Conservation (phyloP, 169 alveolate genomes). For the Plasmodium fragile region DNA sequence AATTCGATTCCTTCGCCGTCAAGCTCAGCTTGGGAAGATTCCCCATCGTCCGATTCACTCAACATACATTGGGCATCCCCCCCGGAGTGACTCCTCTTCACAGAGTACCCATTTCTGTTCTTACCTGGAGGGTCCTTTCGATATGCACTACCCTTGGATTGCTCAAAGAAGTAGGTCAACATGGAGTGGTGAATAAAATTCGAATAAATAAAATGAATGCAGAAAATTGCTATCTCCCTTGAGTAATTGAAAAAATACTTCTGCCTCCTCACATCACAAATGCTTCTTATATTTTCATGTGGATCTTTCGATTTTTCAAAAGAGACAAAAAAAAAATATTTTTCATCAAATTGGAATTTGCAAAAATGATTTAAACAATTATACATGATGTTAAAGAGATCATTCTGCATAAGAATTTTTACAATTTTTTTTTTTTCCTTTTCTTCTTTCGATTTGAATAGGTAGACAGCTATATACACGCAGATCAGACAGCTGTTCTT, state of each 20-base stretch:
- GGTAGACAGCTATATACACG: conserved; percentile 47
- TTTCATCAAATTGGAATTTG: conserved; percentile 15
- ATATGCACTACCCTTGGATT: background rate
- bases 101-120: background rate
- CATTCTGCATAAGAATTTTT: background rate
- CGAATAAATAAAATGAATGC: conserved; percentile 42
- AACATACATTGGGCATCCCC: background rate
- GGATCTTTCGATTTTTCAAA: background rate
- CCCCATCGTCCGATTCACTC: background rate
- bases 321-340: conserved; percentile 9
- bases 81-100: background rate
- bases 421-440: conserved; percentile 14
- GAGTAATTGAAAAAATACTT: conserved; percentile 50
- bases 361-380: conserved; percentile 24
- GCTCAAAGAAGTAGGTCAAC: conserved; percentile 32
- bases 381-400: conserved; percentile 40
- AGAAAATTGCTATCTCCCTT: background rate
- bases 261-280: conserved; percentile 3
- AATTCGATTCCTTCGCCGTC: background rate
- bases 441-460: conserved; percentile 9
- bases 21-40: background rate
- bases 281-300: conserved; percentile 15
- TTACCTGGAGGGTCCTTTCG: background rate
- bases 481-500: conserved; percentile 34
- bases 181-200: conserved; percentile 46